Base-by-base conservation (phyloP, 2,329 filamentous ascomycete genomes). In the Claviceps maximensis region DNA sequence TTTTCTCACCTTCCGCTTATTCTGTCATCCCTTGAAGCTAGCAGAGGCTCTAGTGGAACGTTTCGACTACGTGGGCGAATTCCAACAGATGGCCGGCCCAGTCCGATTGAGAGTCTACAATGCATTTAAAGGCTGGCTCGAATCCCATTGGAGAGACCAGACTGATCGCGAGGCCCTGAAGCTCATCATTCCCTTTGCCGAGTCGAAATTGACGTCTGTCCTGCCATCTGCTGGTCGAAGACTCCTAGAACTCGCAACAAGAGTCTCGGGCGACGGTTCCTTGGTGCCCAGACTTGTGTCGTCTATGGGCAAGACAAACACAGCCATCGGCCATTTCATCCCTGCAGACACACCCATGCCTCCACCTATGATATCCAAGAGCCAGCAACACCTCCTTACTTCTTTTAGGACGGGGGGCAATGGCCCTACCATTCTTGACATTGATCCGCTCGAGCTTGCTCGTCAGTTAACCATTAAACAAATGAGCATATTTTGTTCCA, bases 61-160 rank as follows among this genome's bases (percentile, higher is more conserved):
- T 31, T 98, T 95, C 66, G 87, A 96, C 55, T 95, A 96, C 60
- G 86, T 95, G 40, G 86, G 82, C 13, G 86, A 93, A 55, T 86
- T 84, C 48, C 80, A 83, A 23, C 78, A 83, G 54, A 70, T 90
- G 57, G 83, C 89, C 23, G 79, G 77, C 2, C 88, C 91, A 0
- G 91, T 97, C 23, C 83, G 90, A 50, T 74, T 98, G 48, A 82
- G 93, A 50, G 89, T 97, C 1, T 97, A 94, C 73, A 97, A 98
- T 65, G 84, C 89, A 53, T 89, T 98, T 76, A 98, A 98, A 69
- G 87, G 87, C 44, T 98, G 93, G 93, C 74, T 98, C 21, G 93
- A 97, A 71, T 93, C 87, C 7, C 89, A 98, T 68, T 98, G 93
- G 91, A 82, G 86, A 48, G 82, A 88, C 57, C 82, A 89, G 55